Base-by-base conservation (phyloP, 1,139 yeast species). In the Geotrichum restrictum region DNA sequence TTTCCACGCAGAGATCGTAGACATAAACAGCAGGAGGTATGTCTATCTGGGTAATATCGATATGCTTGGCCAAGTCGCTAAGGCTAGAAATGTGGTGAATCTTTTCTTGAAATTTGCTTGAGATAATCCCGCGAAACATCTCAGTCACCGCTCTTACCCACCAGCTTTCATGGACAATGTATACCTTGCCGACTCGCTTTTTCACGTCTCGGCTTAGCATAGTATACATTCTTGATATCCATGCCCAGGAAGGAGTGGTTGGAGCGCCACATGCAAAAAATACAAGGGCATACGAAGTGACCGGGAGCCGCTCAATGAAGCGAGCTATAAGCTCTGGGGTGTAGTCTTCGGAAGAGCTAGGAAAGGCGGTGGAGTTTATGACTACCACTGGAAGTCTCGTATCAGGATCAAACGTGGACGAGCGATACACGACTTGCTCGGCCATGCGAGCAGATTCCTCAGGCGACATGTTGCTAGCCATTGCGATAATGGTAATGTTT, bases 161-260 rank as follows among this genome's bases (percentile, higher is more conserved):
- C 93, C 96, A 89, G 50, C 88, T 84, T 62, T 91, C 97, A 68
- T 93, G 98, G 3, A 93, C 95, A 37, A 91, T 79, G 60, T 85
- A 85, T 2, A 88, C 74, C 61, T 81, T 83, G 51, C 73, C 73
- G 51, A 89, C 70, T 52, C 78, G 74, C 55, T 79, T 78, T 54
- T 79, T 77, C 51, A 77, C 74, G n/a, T 76, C 75, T 19, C 77
- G 74, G 14, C 91, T 82, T 46, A 93, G 76, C 60, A 78, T 71
- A 59, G 85, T 80, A 61, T 88, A 80, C 57, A 91, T 82, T 62
- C 82, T 84, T 47, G 91, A 74, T 43, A 91, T 87, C 80, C 91
- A 85, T 6, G 85, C 74, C 93, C 95, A 84, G 51, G 80, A 69
- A 11, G 69, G 75, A 48, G 70, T 64, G 39, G 72, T 69, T 1